phyloP scores from a whole-genome alignment of 805 yeast species.

The Torulaspora indica region DNA sequence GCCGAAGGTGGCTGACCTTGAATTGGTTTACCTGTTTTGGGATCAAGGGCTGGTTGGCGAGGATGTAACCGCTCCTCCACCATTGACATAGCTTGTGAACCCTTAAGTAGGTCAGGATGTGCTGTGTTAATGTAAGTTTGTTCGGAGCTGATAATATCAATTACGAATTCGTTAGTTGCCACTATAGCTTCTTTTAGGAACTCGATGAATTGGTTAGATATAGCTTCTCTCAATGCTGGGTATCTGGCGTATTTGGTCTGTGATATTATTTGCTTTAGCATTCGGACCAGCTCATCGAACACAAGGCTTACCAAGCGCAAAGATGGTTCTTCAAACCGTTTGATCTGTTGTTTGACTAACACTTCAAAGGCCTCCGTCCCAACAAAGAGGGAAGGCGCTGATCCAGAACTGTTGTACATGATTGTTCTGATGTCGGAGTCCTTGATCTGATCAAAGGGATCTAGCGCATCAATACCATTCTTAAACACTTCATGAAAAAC shows the following conservation, averaged over 20 bases:
- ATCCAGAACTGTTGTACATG: slow-evolving; percentile 93
- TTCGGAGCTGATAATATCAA: slow-evolving; percentile 78
- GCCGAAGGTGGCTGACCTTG: slow-evolving; percentile 35
- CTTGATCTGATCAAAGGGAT: slow-evolving; percentile 94
- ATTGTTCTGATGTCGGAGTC: slow-evolving; percentile 95
- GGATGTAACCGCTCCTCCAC: slow-evolving; percentile 77
- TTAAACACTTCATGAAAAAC: slow-evolving; percentile 95
- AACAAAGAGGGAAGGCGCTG: slow-evolving; percentile 92
- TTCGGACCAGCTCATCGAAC: slow-evolving; percentile 91
- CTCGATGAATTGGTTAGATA: slow-evolving; percentile 72
- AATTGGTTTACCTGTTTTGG: slow-evolving; percentile 83
- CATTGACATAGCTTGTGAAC: slow-evolving; percentile 89
- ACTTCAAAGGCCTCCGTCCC: slow-evolving; percentile 98
- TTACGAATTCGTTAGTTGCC: slow-evolving; percentile 83
- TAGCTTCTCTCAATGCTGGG: slow-evolving; percentile 84
- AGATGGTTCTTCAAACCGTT: slow-evolving; percentile 91
- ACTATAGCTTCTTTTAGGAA: slow-evolving; percentile 71
- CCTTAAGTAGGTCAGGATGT: slow-evolving; percentile 92
- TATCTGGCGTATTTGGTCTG: slow-evolving; percentile 83
- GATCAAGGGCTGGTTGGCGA: slow-evolving; percentile 74
- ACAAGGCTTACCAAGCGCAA: slow-evolving; percentile 82
- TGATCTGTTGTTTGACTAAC: slow-evolving; percentile 87
- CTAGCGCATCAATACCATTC: slow-evolving; percentile 85
- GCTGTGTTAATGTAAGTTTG: slow-evolving; percentile 96
- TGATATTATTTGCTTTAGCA: slow-evolving; percentile 74